phyloP scores from a whole-genome alignment of 441 rosid species.

The Gossypium gossypioides region DNA sequence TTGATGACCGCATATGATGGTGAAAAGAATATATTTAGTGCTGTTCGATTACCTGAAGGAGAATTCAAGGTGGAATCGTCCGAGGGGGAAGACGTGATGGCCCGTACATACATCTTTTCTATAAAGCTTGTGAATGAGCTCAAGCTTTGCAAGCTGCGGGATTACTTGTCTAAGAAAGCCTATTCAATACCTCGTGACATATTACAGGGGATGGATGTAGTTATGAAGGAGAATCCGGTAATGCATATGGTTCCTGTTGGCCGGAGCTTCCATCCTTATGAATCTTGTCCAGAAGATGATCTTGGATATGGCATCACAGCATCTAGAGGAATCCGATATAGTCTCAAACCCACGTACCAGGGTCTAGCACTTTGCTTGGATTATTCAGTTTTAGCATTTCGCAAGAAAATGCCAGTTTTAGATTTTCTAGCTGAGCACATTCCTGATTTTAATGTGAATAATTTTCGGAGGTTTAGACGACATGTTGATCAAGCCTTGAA shows the following conservation, averaged over 20 bases:
- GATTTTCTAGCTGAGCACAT: slow-evolving; percentile 37
- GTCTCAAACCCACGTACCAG: slow-evolving; percentile 53
- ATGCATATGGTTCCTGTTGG: slow-evolving; percentile 49
- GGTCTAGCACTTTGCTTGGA: slow-evolving; percentile 68
- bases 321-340: slow-evolving; percentile 40
- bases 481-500: slow-evolving; percentile 27
- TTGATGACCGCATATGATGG: slow-evolving; percentile 79
- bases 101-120: slow-evolving; percentile 23
- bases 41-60: slow-evolving; percentile 44
- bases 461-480: slow-evolving; percentile 22
- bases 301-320: slow-evolving; percentile 37
- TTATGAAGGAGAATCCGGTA: slow-evolving; percentile 81
- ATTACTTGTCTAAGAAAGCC: slow-evolving; percentile 37
- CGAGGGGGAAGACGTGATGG: slow-evolving; percentile 15
- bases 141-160: slow-evolving; percentile 45
- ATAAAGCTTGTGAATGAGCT: slow-evolving; percentile 60
- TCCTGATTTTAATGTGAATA: slow-evolving; percentile 18
- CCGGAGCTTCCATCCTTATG: slow-evolving; percentile 29
- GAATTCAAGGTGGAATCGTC: slow-evolving; percentile 38
- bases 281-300: slow-evolving; percentile 16
- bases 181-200: slow-evolving; percentile 52
- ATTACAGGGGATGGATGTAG: slow-evolving; percentile 78
- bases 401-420: slow-evolving; percentile 33
- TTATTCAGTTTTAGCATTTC: slow-evolving; percentile 69
- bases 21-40: slow-evolving; percentile 78